Evolutionary conservation across 2,329 filamentous ascomycete genomes (phyloP).

Genomic region (Penicillium concentricum): DNA sequence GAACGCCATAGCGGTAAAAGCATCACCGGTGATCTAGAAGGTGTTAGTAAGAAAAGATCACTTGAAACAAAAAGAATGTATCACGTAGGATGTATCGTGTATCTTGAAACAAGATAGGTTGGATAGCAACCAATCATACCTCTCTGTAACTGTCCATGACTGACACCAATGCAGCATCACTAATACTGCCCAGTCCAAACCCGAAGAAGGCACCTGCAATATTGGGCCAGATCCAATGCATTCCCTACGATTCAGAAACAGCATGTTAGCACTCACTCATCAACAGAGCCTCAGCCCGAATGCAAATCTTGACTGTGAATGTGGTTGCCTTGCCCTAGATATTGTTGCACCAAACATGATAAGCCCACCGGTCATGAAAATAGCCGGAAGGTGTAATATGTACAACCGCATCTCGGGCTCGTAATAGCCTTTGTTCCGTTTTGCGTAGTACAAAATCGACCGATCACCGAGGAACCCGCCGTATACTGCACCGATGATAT

Average conservation of each 20-base stretch:
- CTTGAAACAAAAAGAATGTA: neutral
- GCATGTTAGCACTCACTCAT: neutral
- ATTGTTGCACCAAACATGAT: conserved; percentile 45
- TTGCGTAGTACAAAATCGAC: conserved; percentile 43
- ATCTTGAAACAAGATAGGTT: neutral
- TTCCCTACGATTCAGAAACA: conserved; percentile 30
- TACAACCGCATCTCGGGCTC: conserved; percentile 52
- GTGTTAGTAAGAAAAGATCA: neutral
- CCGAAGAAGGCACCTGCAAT: conserved; percentile 40
- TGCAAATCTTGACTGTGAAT: neutral
- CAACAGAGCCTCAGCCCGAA: neutral
- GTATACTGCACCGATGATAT: conserved; percentile 41
- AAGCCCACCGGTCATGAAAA: conserved; percentile 44
- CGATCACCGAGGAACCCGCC: conserved; percentile 43
- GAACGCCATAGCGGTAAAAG: conserved; percentile 33
- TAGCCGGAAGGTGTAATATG: conserved; percentile 33
- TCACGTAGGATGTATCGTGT: neutral
- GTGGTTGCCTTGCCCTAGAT: conserved; percentile 28
- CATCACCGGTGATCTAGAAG: conserved; percentile 24
- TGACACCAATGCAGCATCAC: conserved; percentile 29
- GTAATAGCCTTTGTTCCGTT: conserved; percentile 47
- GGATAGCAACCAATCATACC: conserved; percentile 17
- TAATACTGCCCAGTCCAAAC: conserved; percentile 41
- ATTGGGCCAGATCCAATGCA: conserved; percentile 46
- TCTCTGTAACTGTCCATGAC: conserved; percentile 35